Evolutionary conservation across 345 rosid genomes (phyloP).

Genomic region (Linum lewisii): DNA sequence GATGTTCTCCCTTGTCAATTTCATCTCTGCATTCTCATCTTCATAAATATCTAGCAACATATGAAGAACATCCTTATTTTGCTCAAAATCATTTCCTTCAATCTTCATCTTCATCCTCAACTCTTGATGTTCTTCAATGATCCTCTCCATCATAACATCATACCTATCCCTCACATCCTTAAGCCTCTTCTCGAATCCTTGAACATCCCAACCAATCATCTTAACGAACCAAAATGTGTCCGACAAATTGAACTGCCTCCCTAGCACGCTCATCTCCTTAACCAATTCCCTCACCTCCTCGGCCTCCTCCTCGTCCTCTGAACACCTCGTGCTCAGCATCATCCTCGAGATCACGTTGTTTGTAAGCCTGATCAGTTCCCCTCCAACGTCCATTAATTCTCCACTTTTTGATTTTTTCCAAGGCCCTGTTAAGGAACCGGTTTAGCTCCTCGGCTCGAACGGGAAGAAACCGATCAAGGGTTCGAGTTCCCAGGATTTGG

Average conservation of each 20-base stretch:
- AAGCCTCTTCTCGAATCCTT: slow-evolving; percentile 9
- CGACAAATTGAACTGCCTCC: background rate
- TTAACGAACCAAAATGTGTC: slow-evolving; percentile 7
- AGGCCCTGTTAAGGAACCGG: background rate
- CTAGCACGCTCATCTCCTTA: background rate
- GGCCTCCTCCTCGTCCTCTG: background rate
- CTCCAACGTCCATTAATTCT: background rate
- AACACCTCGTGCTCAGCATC: background rate
- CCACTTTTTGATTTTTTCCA: background rate
- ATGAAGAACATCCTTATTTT: background rate
- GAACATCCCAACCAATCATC: slow-evolving; percentile 5
- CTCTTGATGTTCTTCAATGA: slow-evolving; percentile 10
- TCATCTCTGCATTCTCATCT: background rate
- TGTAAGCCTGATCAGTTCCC: background rate
- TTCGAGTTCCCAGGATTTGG: background rate
- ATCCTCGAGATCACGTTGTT: background rate
- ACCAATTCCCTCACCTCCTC: background rate
- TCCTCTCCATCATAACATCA: slow-evolving; percentile 11
- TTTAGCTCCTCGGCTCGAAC: background rate
- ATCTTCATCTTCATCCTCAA: background rate
- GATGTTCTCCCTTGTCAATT: background rate
- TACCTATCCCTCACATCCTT: slow-evolving; percentile 5
- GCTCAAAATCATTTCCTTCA: background rate
- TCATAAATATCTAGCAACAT: background rate
- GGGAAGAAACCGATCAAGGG: background rate